Percentiles rank a stretch among this genome's conserved stretches.
Evolutionary conservation across 2,329 filamentous ascomycete genomes (phyloP).

Genomic region (Grosmannia huntii): DNA sequence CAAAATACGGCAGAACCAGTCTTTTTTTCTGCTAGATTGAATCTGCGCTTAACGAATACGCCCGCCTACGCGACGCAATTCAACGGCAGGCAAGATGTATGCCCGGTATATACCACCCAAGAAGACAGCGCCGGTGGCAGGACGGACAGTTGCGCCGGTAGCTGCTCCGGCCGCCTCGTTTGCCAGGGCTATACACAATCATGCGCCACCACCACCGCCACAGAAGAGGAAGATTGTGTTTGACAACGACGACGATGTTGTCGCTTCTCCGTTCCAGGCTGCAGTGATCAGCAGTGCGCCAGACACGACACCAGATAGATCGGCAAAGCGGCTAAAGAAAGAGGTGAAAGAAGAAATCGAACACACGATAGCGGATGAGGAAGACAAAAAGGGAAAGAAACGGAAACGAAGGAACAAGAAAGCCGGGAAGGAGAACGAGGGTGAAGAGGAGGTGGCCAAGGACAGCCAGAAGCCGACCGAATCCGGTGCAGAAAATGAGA

Average conservation of each 20-base stretch:
- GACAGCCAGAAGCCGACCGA: neutral
- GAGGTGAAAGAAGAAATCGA: neutral
- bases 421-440: neutral
- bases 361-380: neutral
- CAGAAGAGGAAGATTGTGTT: constrained; percentile 15
- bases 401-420: neutral
- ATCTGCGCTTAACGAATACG: neutral
- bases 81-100: constrained; percentile 15
- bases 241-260: constrained; percentile 13
- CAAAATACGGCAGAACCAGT: neutral
- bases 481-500: neutral
- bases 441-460: neutral
- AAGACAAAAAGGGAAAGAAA: neutral
- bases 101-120: constrained; percentile 24
- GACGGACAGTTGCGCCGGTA: neutral
- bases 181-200: constrained; percentile 11
- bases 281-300: neutral
- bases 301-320: neutral
- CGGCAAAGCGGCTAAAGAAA: constrained; percentile 6
- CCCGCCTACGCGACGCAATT: neutral
- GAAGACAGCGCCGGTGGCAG: constrained; percentile 7
- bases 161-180: constrained; percentile 1
- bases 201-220: neutral
- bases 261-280: neutral
- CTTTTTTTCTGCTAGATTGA: neutral